Evolutionary conservation across 805 yeast species (phyloP).

Genomic region (Monosporozyma aquatica): DNA sequence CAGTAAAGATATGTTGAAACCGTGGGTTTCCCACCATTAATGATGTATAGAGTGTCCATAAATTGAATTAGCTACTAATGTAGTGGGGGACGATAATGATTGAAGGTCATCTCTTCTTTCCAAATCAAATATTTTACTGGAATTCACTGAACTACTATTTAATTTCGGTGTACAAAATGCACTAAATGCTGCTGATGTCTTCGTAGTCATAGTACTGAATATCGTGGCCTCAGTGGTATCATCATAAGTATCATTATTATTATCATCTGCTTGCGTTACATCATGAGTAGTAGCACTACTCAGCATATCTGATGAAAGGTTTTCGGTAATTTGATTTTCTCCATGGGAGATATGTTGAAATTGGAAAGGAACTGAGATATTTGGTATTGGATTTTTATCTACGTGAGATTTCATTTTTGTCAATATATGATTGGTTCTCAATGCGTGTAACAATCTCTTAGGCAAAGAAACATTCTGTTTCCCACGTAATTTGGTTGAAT

Average conservation of each 20-base stretch:
- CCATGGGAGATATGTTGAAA: constrained; percentile 35
- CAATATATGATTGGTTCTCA: constrained; percentile 16
- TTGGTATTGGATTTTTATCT: background rate
- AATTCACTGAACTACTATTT: background rate
- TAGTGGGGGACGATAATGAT: constrained; percentile 1
- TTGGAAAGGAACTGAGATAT: constrained; percentile 32
- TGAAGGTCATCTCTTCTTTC: background rate
- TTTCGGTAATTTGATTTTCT: constrained; percentile 13
- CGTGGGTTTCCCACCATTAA: too few species aligned
- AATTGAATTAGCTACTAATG: background rate
- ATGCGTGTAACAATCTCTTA: constrained; percentile 18
- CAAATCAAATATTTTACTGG: constrained; percentile 1
- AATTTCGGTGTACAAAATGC: constrained; percentile 3
- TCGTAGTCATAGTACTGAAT: background rate
- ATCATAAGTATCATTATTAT: background rate
- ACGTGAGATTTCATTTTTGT: constrained; percentile 6
- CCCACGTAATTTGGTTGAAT: background rate
- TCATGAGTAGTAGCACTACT: background rate
- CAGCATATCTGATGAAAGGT: background rate
- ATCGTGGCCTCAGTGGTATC: background rate
- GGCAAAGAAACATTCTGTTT: constrained; percentile 8
- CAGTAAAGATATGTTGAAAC: too few species aligned
- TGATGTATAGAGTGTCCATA: background rate
- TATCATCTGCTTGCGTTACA: background rate
- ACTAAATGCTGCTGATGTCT: constrained; percentile 3